Conservation (phyloP, 495 filamentous ascomycete genomes). For the Talaromyces adpressus region DNA sequence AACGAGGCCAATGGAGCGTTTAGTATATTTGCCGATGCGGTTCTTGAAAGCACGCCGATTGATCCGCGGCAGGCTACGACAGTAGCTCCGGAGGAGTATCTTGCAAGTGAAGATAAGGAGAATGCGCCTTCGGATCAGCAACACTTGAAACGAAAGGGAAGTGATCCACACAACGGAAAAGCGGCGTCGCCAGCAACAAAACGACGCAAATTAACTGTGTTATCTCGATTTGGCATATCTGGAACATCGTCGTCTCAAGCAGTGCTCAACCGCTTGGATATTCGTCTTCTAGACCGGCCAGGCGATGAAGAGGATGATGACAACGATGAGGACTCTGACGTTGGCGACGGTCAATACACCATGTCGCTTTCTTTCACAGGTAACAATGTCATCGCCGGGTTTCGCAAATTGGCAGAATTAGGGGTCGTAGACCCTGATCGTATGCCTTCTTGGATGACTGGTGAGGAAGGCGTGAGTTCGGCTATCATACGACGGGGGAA, state of each 20-base stretch:
- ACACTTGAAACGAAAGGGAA: constrained; percentile 44
- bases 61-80: constrained; percentile 39
- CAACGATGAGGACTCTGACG: constrained; percentile 11
- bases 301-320: constrained; percentile 13
- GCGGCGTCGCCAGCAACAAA: constrained; percentile 49
- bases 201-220: constrained; percentile 53
- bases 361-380: constrained; percentile 65
- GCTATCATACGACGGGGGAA: constrained; percentile 59
- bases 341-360: constrained; percentile 14
- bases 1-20: constrained; percentile 69
- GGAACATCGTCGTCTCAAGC: constrained; percentile 20
- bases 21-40: constrained; percentile 65
- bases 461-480: constrained; percentile 71
- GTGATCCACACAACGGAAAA: constrained; percentile 40
- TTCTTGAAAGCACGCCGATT: constrained; percentile 49
- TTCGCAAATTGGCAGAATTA: constrained; percentile 65
- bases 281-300: constrained; percentile 25
- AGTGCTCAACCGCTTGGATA: constrained; percentile 25
- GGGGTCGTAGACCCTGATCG: constrained; percentile 65
- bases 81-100: constrained; percentile 36
- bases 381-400: constrained; percentile 71
- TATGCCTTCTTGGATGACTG: constrained; percentile 90
- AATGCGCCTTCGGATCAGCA: constrained; percentile 20
- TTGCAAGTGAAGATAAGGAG: constrained; percentile 19
- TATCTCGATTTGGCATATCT: constrained; percentile 39